Percentiles rank a stretch among this genome's conserved stretches.
Conservation (phyloP, 208 protist species). For the Acanthamoeba royreba region DNA sequence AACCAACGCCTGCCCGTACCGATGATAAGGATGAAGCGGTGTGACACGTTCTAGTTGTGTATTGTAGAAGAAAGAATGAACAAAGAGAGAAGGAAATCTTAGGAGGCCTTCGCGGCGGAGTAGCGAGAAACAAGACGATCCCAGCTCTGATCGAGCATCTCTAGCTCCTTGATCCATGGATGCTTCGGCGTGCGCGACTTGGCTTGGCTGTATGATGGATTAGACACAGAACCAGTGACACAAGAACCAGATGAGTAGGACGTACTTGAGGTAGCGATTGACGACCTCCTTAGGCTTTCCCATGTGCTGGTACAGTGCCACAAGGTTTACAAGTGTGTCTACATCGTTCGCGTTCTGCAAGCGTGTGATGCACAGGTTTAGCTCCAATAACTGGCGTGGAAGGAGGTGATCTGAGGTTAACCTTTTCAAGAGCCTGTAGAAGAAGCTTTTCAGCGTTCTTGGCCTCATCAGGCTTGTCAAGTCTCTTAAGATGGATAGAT, state of each 20-base stretch:
- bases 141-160: conserved; percentile 31
- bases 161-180: conserved; percentile 40
- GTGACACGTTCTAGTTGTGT: too few species aligned
- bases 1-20: too few species aligned
- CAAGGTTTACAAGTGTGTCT: conserved; percentile 41
- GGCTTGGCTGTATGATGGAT: not conserved
- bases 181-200: conserved; percentile 38
- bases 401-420: not conserved
- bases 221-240: not conserved
- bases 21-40: too few species aligned
- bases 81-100: too few species aligned
- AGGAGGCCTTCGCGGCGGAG: conserved; percentile 10
- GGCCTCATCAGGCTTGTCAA: conserved; percentile 37
- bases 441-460: conserved; percentile 62
- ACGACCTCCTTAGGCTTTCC: conserved; percentile 41
- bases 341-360: conserved; percentile 39
- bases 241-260: not conserved
- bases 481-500: conserved; percentile 32
- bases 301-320: conserved; percentile 47
- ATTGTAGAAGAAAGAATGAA: too few species aligned
- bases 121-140: conserved; percentile 16
- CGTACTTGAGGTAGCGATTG: conserved; percentile 46
- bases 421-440: conserved; percentile 61
- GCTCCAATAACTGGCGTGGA: not conserved
- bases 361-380: not conserved